Percentiles rank a stretch among this genome's conserved stretches.
Evolutionary conservation across 2,329 filamentous ascomycete genomes (phyloP).

Genomic region (Calonectria leucothoes): DNA sequence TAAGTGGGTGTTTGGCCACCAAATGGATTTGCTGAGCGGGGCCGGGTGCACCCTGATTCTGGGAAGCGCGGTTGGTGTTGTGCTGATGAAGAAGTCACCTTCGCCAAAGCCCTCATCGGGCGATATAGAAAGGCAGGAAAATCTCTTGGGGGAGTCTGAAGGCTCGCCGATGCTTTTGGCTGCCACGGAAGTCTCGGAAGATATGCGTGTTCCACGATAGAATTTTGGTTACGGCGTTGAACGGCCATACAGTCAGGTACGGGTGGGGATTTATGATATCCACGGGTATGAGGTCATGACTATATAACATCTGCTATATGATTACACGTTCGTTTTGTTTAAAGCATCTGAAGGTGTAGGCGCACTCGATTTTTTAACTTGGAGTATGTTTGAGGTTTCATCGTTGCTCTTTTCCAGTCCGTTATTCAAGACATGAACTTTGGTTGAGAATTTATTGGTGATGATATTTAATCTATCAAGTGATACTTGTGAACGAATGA

Average conservation of each 20-base stretch:
- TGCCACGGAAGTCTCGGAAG: constrained; percentile 41
- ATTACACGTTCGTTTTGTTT: neutral
- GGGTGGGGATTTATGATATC: neutral
- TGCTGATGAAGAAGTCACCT: constrained; percentile 55
- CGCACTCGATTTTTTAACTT: neutral
- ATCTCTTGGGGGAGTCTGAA: constrained; percentile 48
- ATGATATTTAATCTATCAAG: neutral
- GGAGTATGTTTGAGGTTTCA: neutral
- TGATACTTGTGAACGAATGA: neutral
- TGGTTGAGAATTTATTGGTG: neutral
- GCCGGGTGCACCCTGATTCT: constrained; percentile 64
- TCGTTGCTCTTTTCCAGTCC: neutral
- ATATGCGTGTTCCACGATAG: constrained; percentile 31
- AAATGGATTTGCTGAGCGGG: constrained; percentile 62
- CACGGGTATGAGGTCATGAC: neutral
- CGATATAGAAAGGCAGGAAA: constrained; percentile 50
- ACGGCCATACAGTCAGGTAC: neutral
- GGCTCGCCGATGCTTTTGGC: constrained; percentile 54
- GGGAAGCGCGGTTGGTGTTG: constrained; percentile 63
- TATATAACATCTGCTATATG: neutral
- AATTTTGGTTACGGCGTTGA: neutral
- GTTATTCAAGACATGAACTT: neutral
- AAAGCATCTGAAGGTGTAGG: neutral
- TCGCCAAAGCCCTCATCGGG: constrained; percentile 38
- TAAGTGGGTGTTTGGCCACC: constrained; percentile 62